These are phyloP conservation scores for Venturia asperata DNA, from an alignment of 2,329 filamentous ascomycete genomes.

Conservation along the genomic window DNA sequence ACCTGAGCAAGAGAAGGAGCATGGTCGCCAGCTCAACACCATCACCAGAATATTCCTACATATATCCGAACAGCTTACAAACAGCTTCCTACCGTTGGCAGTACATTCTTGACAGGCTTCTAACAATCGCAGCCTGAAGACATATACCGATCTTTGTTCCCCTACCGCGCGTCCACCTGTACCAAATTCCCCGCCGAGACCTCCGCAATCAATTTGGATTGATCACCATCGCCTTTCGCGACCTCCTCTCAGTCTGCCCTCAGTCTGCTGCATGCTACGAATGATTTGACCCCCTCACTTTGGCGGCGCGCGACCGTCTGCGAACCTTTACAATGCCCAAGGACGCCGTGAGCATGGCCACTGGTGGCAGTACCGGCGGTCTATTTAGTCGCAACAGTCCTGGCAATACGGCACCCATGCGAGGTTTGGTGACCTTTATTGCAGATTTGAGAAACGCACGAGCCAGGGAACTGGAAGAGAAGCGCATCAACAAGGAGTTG, in stretches of 20 bases:
- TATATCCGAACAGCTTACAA: background rate
- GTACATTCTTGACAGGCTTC: no score
- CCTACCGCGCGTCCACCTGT: background rate
- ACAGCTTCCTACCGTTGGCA: background rate
- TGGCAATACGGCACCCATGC: constrained; percentile 37
- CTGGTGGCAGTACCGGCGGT: constrained; percentile 23
- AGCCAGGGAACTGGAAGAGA: constrained; percentile 93
- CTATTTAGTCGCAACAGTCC: constrained; percentile 37
- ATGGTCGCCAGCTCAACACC: background rate
- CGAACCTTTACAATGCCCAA: constrained; percentile 17
- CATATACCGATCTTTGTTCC: background rate
- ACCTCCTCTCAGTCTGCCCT: background rate
- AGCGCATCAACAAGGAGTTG: constrained; percentile 98
- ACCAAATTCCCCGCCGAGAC: constrained; percentile 6
- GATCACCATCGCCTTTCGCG: background rate
- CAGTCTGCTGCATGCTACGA: constrained; percentile 6
- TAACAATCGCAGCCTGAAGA: no score
- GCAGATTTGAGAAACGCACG: constrained; percentile 91
- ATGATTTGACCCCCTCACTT: constrained; percentile 8
- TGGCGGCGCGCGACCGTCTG: constrained; percentile 10
- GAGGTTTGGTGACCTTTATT: constrained; percentile 85
- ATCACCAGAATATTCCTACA: background rate
- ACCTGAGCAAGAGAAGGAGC: background rate
- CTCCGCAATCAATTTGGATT: constrained; percentile 2
- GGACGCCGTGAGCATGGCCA: constrained; percentile 18